phyloP scores from a whole-genome alignment of 2,329 filamentous ascomycete species.

The Cyphellophora europaea region DNA sequence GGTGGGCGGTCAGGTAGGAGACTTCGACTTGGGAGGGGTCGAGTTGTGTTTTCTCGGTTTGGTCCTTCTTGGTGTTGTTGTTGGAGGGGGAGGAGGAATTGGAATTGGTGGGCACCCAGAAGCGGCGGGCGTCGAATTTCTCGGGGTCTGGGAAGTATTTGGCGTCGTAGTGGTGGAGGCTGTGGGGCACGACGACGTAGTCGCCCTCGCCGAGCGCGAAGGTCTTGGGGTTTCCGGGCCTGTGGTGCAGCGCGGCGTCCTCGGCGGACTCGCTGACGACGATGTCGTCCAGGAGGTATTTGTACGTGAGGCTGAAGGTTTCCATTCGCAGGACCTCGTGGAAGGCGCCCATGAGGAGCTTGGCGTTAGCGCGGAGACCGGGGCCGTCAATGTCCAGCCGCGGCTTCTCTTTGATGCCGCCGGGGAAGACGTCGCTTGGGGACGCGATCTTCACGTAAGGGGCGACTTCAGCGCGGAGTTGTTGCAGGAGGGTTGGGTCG shows the following conservation, averaged over 20 bases:
- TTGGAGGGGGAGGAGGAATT: slow-evolving; percentile 22
- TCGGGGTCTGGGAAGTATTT: slow-evolving; percentile 24
- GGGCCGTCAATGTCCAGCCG: slow-evolving; percentile 32
- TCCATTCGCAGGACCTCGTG: slow-evolving; percentile 38
- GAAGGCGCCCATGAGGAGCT: slow-evolving; percentile 36
- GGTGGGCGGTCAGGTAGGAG: slow-evolving; percentile 34
- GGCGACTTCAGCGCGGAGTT: slow-evolving; percentile 36
- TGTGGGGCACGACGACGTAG: slow-evolving; percentile 35
- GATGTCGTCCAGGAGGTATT: slow-evolving; percentile 29
- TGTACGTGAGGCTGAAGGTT: slow-evolving; percentile 32
- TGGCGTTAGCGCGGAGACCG: slow-evolving; percentile 33
- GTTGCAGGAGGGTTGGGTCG: slow-evolving; percentile 28
- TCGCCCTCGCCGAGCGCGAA: slow-evolving; percentile 34
- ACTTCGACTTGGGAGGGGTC: slow-evolving; percentile 17
- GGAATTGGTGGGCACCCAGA: slow-evolving; percentile 28
- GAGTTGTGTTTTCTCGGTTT: slow-evolving; percentile 5
- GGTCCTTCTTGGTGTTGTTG: slow-evolving; percentile 24
- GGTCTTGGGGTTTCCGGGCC: slow-evolving; percentile 21
- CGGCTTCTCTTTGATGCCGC: slow-evolving; percentile 30
- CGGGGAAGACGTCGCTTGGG: slow-evolving; percentile 27
- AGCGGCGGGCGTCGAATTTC: slow-evolving; percentile 35
- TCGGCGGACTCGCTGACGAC: slow-evolving; percentile 28
- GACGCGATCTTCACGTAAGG: slow-evolving; percentile 29
- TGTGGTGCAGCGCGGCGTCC: slow-evolving; percentile 26
- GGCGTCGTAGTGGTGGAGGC: slow-evolving; percentile 33